phyloP scores from a whole-genome alignment of 2,329 filamentous ascomycete species.

The Xylaria multiplex region DNA sequence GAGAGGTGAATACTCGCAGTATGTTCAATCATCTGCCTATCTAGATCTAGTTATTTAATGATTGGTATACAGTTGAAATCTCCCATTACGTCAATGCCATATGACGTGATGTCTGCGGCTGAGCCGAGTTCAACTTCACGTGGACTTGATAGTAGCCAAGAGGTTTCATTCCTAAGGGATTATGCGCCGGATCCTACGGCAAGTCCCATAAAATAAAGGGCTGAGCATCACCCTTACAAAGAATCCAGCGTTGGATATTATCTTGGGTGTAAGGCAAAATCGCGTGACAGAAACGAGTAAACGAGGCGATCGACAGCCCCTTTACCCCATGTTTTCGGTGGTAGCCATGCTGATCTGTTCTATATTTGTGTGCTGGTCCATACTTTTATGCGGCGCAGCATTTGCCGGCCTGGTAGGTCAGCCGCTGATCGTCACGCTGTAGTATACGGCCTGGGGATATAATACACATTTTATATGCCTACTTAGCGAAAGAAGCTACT shows the following conservation, averaged over 20 bases:
- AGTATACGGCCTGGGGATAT: no score
- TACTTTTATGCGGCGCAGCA: constrained; percentile 13
- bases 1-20: no score
- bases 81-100: not conserved
- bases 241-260: no score
- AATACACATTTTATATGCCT: no score
- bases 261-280: not conserved
- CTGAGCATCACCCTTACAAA: not conserved
- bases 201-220: not conserved
- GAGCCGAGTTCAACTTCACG: not conserved
- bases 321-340: no score
- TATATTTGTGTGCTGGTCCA: not conserved
- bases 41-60: no score
- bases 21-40: no score
- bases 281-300: not conserved
- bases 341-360: not conserved
- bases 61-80: no score
- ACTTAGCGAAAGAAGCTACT: no score
- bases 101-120: constrained; percentile 11
- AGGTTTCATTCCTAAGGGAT: constrained; percentile 8
- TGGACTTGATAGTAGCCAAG: not conserved
- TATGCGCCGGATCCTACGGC: constrained; percentile 9
- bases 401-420: not conserved
- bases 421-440: not conserved
- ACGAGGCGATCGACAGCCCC: not conserved